Conservation (phyloP, 2,329 filamentous ascomycete genomes). For the Celoporthe dispersa region DNA sequence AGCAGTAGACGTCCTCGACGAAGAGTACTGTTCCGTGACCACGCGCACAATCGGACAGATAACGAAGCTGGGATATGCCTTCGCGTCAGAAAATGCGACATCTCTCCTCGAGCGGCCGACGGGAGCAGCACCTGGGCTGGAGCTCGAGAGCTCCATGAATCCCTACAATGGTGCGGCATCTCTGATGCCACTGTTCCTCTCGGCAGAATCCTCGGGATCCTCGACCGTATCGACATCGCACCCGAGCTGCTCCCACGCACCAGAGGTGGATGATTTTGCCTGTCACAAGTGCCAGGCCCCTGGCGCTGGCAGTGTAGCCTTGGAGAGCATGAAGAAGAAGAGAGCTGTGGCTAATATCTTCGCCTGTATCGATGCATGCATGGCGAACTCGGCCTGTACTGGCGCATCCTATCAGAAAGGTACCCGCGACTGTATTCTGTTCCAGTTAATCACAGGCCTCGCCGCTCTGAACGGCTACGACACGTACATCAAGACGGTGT, state of each 20-base stretch:
- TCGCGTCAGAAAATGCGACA: background rate
- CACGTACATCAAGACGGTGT: background rate
- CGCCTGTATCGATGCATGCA: background rate
- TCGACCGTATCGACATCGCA: background rate
- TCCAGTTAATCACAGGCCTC: background rate
- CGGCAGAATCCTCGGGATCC: background rate
- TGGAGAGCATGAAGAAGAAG: conserved; percentile 3
- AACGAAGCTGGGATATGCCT: background rate
- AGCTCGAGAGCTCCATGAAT: background rate
- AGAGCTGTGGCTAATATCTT: background rate
- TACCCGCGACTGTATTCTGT: background rate
- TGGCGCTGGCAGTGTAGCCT: background rate
- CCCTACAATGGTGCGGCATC: background rate
- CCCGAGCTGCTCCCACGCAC: background rate
- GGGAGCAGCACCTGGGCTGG: background rate
- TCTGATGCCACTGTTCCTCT: background rate
- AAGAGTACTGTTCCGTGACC: background rate
- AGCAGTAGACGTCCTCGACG: background rate
- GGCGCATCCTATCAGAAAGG: background rate
- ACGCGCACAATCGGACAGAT: conserved; percentile 5
- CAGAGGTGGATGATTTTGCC: background rate
- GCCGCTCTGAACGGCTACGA: background rate
- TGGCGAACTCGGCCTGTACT: background rate
- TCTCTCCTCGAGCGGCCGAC: background rate
- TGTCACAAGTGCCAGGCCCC: background rate